Percentiles rank a stretch among this genome's conserved stretches.
Evolutionary conservation across 2,329 filamentous ascomycete genomes (phyloP).

Genomic region (Cercospora zeina): DNA sequence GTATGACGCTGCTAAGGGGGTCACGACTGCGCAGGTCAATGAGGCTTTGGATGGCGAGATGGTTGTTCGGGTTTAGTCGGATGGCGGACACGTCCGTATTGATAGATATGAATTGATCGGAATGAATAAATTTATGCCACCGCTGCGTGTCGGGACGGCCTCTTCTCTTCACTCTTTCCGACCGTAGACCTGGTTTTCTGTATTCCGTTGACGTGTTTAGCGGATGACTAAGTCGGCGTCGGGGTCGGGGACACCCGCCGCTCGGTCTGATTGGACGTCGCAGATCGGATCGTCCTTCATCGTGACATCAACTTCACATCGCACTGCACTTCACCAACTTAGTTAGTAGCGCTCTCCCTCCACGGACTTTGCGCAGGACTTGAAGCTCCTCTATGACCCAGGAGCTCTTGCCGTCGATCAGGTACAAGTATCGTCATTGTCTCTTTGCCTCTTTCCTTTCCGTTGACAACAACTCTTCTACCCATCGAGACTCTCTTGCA

Average conservation of each 20-base stretch:
- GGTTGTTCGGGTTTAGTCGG: slow-evolving; percentile 14
- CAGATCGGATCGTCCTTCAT: no score
- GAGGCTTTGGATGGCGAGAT: slow-evolving; percentile 18
- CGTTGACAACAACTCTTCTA: neutral
- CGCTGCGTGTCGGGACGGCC: no score
- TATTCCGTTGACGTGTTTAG: no score
- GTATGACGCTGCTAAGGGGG: slow-evolving; percentile 12
- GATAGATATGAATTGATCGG: no score
- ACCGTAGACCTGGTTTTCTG: no score
- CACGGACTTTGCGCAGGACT: slow-evolving; percentile 11
- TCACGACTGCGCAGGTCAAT: slow-evolving; percentile 14
- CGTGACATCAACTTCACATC: neutral
- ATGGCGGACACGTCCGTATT: neutral
- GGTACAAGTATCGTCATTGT: slow-evolving; percentile 1
- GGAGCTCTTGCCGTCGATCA: neutral
- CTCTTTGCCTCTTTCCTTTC: neutral
- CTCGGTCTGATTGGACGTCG: no score
- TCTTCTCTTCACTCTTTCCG: no score
- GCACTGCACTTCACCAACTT: slow-evolving; percentile 1
- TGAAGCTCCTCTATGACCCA: slow-evolving; percentile 12
- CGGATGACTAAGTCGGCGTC: no score
- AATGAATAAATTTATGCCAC: no score
- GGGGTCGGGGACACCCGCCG: no score
- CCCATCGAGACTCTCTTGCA: neutral
- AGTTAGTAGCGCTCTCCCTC: neutral